Evolutionary conservation across 768 basidiomycete genomes (phyloP), one percentile per base, ranked within the genome.

Genomic region (Hygrocybe punicea): DNA sequence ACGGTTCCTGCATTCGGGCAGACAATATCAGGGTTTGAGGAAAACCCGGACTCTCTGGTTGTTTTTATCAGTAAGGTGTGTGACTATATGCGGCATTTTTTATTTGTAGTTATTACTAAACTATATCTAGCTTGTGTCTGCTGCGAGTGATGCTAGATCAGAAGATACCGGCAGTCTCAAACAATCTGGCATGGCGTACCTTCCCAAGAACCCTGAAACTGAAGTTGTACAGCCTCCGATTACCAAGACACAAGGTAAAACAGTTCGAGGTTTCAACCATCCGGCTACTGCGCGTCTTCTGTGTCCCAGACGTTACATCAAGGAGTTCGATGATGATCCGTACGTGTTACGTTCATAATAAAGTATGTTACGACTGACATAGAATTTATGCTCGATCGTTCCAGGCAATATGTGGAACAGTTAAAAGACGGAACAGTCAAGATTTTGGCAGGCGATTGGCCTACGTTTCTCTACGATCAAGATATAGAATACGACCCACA

Each of bases 381-480:
- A 29, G 29, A 29, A 33, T 33, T 36, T 50, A 29, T 25, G 16
- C 37, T 14, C n/a, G 37, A 33, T 16, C 14, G 17, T 50, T 29
- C 35, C 49, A 56, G 48, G 23, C 16, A 33, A 14, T 56, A 36
- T 29, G 49, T 56, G 46, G 55, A 56, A 37, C 17, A n/a, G 7
- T 24, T 56, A 21, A 49, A 35, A 17, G 49, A 46, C 29, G 55
- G 55, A 10, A 37, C 13, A 23, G 42, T 49, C n/a, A 58, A 58
- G 44, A 29, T 45, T 29, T 44, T 35, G 34, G 49, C 37, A 9
- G 33, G 17, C 17, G 8, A 58, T 23, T 53, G 35, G n/a, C 57
- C 51, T 8, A 36, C 57, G 24, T 58, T 58, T 25, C 35, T 58
- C 29, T 58, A 58, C 39, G 57, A 58, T 23, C 34, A 57, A 51